Evolutionary conservation across 1,139 yeast species (phyloP), one percentile per base, ranked within the genome.

Genomic region (Scheffersomyces quercinus): DNA sequence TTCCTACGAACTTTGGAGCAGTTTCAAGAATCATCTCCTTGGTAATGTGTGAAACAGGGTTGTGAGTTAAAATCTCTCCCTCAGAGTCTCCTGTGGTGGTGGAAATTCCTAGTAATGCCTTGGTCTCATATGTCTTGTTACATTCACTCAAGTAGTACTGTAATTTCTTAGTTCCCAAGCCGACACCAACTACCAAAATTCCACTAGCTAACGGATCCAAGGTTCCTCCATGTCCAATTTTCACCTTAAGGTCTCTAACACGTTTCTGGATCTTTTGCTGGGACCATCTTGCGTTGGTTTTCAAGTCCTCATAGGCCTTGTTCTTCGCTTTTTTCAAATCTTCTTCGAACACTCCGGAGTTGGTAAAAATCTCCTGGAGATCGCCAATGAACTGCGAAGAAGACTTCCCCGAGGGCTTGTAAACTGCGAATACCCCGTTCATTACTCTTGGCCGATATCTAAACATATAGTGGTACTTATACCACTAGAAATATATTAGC

Each of bases 201-300:
- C 99, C 99, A 28, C 90, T 83, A 0, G 99, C 99, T 44, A 89
- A 65, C 0, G 98, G 98, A 59, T 95, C 99, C 37, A 95, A 72
- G 0, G 99, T 93, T 5, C 99, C 99, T 6, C 99, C 99, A 64
- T 95, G 99, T 1, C 99, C 99, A 70, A 93, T 85, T 59, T 95
- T 93, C 28, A 91, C 81, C 55, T 82, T 83, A n/a, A 79, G 66
- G 41, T 73, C 68, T 38, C 77, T 67, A 29, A 77, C 69, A 42
- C 75, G 75, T 46, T 81, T 75, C 43, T 53, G 73, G 55, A 65
- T 75, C 60, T 62, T 68, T 56, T 62, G 67, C 64, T 52, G 72
- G 61, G 67, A 70, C 77, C 68, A 77, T 62, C 64, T 78, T 64
- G 51, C 75, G 68, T 54, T 81, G 62, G 63, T 74, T 60, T 55